These are phyloP conservation scores for Venturia aucupariae DNA, from an alignment of 2,329 filamentous ascomycete genomes.

Conservation along the genomic window DNA sequence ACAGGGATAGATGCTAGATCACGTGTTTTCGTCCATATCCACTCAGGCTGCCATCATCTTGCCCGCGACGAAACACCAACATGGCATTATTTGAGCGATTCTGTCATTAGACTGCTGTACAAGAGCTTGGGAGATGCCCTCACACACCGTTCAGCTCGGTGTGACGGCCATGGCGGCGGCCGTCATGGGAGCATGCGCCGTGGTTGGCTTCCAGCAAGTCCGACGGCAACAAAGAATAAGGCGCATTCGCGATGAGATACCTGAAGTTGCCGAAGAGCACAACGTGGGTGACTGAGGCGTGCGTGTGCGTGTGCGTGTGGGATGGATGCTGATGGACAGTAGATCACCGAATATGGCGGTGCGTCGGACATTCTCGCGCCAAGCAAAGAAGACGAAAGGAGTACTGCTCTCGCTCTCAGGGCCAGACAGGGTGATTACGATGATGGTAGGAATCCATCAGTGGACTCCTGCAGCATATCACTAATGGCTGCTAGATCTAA, in stretches of 20 bases:
- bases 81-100: neutral
- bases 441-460: conserved; percentile 37
- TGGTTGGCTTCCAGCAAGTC: conserved; percentile 35
- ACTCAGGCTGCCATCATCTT: no score
- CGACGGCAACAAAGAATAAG: conserved; percentile 46
- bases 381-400: conserved; percentile 47
- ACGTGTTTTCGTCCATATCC: neutral
- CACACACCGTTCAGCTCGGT: conserved; percentile 51
- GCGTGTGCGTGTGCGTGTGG: no score
- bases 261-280: conserved; percentile 42
- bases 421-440: conserved; percentile 56
- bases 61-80: neutral
- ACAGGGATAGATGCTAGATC: neutral
- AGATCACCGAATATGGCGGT: conserved; percentile 55
- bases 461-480: no score
- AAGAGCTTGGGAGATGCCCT: conserved; percentile 21
- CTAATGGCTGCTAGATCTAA: conserved; percentile 54
- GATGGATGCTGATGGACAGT: conserved; percentile 3
- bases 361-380: conserved; percentile 30
- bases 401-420: conserved; percentile 48
- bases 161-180: conserved; percentile 56
- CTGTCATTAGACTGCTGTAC: neutral
- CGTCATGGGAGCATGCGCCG: conserved; percentile 32
- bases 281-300: conserved; percentile 18
- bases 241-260: conserved; percentile 53